phyloP scores from a whole-genome alignment of 1,139 yeast genomes.

The Zygosaccharomyces pseudobailii region DNA sequence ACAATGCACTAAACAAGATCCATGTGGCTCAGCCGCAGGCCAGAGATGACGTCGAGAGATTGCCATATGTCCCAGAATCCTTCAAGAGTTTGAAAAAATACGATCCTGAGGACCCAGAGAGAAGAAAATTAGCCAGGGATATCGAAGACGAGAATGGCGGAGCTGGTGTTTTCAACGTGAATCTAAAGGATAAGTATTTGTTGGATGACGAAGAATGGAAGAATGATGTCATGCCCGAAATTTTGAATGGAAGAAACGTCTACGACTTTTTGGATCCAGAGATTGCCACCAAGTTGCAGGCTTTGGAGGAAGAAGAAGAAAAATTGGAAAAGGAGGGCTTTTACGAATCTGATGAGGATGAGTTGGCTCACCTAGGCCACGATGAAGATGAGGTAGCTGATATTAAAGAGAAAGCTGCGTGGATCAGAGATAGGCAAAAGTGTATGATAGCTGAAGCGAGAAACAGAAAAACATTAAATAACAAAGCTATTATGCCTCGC shows the following conservation, averaged over 20 bases:
- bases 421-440: constrained; percentile 96
- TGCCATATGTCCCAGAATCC: constrained; percentile 77
- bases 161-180: constrained; percentile 94
- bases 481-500: constrained; percentile 90
- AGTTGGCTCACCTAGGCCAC: constrained; percentile 72
- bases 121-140: constrained; percentile 80
- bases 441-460: constrained; percentile 86
- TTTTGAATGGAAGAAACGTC: constrained; percentile 91
- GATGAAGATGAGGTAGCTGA: constrained; percentile 67
- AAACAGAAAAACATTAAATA: constrained; percentile 80
- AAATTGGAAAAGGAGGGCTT: constrained; percentile 90
- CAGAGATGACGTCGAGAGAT: constrained; percentile 80
- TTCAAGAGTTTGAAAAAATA: constrained; percentile 57
- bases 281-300: constrained; percentile 86
- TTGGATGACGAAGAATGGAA: constrained; percentile 97
- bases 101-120: constrained; percentile 74
- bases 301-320: constrained; percentile 96
- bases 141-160: constrained; percentile 95
- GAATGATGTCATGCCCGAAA: constrained; percentile 94
- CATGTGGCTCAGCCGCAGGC: constrained; percentile 88
- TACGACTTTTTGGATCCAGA: constrained; percentile 97
- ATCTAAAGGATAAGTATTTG: constrained; percentile 84
- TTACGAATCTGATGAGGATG: constrained; percentile 83
- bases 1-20: constrained; percentile 85
- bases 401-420: constrained; percentile 77